Percentiles rank a stretch among this genome's conserved stretches.
Evolutionary conservation across 495 filamentous ascomycete species (phyloP).

Genomic region (Hypoxylon intermedium): DNA sequence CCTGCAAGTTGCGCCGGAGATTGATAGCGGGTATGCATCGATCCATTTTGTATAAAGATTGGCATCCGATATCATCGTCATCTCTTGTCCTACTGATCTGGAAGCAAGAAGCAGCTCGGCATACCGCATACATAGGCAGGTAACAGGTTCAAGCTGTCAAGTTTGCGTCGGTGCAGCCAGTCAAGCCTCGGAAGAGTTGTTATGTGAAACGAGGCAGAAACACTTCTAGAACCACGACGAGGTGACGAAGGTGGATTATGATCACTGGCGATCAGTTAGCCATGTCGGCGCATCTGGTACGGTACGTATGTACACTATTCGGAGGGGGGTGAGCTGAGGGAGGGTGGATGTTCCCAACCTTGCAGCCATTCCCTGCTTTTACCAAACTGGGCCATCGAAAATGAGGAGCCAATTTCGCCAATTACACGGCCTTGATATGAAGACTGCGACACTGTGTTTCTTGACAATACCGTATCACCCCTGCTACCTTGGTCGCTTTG

Average conservation of each 20-base stretch:
- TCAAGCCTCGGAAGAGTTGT: conserved; percentile 12
- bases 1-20: conserved; percentile 25
- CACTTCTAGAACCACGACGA: conserved; percentile 34
- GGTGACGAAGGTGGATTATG: conserved; percentile 19
- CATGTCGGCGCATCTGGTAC: neutral
- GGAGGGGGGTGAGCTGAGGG: conserved; percentile 3
- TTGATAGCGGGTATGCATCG: conserved; percentile 29
- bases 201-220: conserved; percentile 38
- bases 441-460: conserved; percentile 35
- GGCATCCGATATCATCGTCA: conserved; percentile 15
- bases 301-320: conserved; percentile 3
- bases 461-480: conserved; percentile 25
- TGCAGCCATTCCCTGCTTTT: conserved; percentile 38
- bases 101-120: conserved; percentile 13
- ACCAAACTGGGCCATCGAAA: conserved; percentile 29
- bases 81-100: conserved; percentile 10
- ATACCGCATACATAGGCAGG: conserved; percentile 7
- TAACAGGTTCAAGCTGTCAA: conserved; percentile 21
- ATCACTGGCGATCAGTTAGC: neutral
- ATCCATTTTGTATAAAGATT: conserved; percentile 15
- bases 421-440: conserved; percentile 25
- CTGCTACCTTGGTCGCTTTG: conserved; percentile 4
- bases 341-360: conserved; percentile 28
- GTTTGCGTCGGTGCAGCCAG: conserved; percentile 20
- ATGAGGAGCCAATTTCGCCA: conserved; percentile 37